A percentile compares a stretch with the other conserved stretches of the same genome.
Conservation (phyloP, 2,329 filamentous ascomycete genomes). For the Trichoderma breve region DNA sequence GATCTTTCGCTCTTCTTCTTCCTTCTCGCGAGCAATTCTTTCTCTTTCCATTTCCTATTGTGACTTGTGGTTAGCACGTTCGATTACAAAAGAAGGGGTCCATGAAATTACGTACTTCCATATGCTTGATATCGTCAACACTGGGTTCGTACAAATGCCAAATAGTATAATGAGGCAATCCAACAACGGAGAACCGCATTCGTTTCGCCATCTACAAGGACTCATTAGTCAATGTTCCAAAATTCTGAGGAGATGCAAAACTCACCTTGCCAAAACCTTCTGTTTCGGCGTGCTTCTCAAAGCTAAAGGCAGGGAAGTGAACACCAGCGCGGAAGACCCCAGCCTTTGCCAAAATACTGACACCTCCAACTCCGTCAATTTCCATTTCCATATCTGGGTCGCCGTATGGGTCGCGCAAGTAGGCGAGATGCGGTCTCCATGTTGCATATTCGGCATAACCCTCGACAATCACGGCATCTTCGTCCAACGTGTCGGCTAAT, state of each 20-base stretch:
- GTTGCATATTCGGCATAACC: conserved; percentile 98
- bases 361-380: conserved; percentile 94
- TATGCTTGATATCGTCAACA: conserved; percentile 93
- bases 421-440: conserved; percentile 95
- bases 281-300: conserved; percentile 97
- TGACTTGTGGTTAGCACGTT: not conserved
- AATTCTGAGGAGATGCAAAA: not conserved
- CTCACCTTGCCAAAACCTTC: conserved; percentile 96
- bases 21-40: conserved; percentile 72
- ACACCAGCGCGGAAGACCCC: conserved; percentile 92
- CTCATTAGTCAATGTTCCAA: not conserved
- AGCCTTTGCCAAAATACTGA: conserved; percentile 95
- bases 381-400: conserved; percentile 99
- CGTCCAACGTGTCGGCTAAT: conserved; percentile 89
- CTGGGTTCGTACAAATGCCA: conserved; percentile 99
- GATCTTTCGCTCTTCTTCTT: conserved; percentile 66
- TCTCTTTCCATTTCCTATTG: conserved; percentile 90
- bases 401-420: conserved; percentile 92
- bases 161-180: conserved; percentile 94
- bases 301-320: conserved; percentile 97
- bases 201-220: conserved; percentile 81
- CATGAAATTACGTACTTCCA: conserved; percentile 62
- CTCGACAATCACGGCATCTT: conserved; percentile 98
- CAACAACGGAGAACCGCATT: conserved; percentile 94
- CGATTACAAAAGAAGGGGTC: too few species aligned